Evolutionary conservation across 768 basidiomycete species (phyloP), one percentile per base, ranked within the genome.

Genomic region (Boletus sp.): DNA sequence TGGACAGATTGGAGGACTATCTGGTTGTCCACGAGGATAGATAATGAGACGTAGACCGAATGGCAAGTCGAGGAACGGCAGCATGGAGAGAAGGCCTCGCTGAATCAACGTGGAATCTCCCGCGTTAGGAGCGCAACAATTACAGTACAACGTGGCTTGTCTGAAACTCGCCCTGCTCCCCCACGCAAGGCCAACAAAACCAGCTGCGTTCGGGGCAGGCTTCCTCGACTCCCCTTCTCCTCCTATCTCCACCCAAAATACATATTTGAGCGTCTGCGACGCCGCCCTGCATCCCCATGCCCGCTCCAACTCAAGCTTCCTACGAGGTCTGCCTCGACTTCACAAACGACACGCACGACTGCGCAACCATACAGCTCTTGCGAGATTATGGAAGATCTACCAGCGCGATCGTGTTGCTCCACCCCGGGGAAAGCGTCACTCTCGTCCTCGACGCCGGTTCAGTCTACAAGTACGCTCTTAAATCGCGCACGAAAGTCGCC

Each of bases 291-390:
- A 8, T 6, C 29, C 42, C 59, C 60, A 87, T 88, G 86, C 86
- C 86, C 55, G 79, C 77, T 29, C 72, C 76, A 60, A 74, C 82
- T 14, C 78, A 84, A 68, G 67, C 64, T 55, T 57, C 68, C 19
- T 87, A 84, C 72, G 85, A 86, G 63, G 78, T 87, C 65, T 75
- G 82, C 51, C 80, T 88, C 66, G 83, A 84, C 66, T 79, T 88
- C 67, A 80, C 79, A 47, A 88, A 88, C 68, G 86, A 88, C 62
- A 85, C 83, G 15, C 79, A 75, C 61, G 82, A 84, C 64, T 78
- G 74, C 50, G 79, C 83, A 55, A 82, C 85, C 40, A 73, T 88
- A 35, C 85, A 88, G 65, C 76, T 85, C 30, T 70, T 84, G 55
- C 77, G 79, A 34, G 81, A 87, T 70, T 87, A 87, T 58, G 84